These are phyloP conservation scores for Microcera coccophila DNA, from an alignment of 2,329 filamentous ascomycete genomes.

Conservation along the genomic window DNA sequence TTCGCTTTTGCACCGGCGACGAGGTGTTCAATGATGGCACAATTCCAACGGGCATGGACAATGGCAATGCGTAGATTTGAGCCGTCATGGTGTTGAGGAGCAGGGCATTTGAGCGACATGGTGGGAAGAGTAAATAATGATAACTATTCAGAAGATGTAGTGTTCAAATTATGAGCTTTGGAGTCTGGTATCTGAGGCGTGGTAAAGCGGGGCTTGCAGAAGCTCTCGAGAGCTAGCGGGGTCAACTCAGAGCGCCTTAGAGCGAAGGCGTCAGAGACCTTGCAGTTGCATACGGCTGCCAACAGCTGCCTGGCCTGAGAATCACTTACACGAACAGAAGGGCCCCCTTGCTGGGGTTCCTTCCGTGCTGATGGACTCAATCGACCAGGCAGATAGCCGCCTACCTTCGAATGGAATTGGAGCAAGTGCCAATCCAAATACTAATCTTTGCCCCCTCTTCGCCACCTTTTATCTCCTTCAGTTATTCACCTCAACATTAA, in stretches of 20 bases:
- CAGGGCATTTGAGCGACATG: conserved; percentile 53
- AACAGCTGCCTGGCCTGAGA: not conserved
- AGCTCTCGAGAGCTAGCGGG: too few species aligned
- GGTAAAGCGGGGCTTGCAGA: not conserved
- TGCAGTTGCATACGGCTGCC: not conserved
- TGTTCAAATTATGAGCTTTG: conserved; percentile 10
- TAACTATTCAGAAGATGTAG: conserved; percentile 10
- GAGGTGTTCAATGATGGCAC: conserved; percentile 78
- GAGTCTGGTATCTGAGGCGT: conserved; percentile 5
- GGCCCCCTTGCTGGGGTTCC: not conserved
- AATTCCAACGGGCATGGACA: conserved; percentile 95
- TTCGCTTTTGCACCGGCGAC: conserved; percentile 75
- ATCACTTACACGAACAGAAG: not conserved
- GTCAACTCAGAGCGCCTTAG: too few species aligned
- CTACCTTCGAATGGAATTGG: not conserved
- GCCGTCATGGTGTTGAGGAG: conserved; percentile 59
- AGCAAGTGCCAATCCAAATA: not conserved
- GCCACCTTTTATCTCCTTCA: not conserved
- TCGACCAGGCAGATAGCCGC: not conserved
- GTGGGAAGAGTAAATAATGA: conserved; percentile 21
- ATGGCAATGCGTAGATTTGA: conserved; percentile 84
- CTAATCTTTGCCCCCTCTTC: not conserved
- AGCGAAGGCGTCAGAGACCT: not conserved
- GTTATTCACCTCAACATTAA: not conserved
- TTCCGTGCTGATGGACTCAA: not conserved